Base-by-base conservation (phyloP, 352 stramenopile species). In the Globisporangium nodosum region DNA sequence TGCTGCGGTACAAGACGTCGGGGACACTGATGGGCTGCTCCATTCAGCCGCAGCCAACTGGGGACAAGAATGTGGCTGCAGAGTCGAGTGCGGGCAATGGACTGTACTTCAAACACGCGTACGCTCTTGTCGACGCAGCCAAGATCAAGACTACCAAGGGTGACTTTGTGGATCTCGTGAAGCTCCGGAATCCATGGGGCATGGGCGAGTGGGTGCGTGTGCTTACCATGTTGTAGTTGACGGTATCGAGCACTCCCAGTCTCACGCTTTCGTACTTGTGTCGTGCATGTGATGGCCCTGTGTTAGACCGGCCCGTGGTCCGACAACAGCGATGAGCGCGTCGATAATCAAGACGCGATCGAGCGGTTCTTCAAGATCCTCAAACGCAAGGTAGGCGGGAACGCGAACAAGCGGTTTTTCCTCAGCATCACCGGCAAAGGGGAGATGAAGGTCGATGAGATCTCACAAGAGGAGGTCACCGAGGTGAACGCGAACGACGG, bases 21-120 rank as follows among this genome's bases (percentile, higher is more conserved):
- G 90, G 90, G 5, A 94, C 78, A 11, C 64, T 97, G 12, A 97
- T 97, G 88, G 90, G 90, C 3, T 97, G 90, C 47, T 96, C 88
- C 0, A 97, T 97, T 35, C 90, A 97, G 54, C 81, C 87, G 16
- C 51, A 64, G 6, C 78, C 81, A 15, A 76, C 77, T 6, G 68
- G 66, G 5, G 73, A 78, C 24, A 91, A 90, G 49, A 83, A 69
- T 13, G 68, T 81, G 1, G 82, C 76, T 3, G 65, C 79, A 0
- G 85, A 94, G 61, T 88, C 80, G 7, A 90, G 70, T 58, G 85
- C 85, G n/a, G 85, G 83, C 5, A 89, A 90, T 49, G 85, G 83
- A 6, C 53, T 97, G 33, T 91, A 91, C 51, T 91, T 89, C 60
- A 94, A 94, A 48, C 88, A 96, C 49, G 88, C 88, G 8, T 97